These are phyloP conservation scores for Pontederia crassipes DNA, from an alignment of 176 grass and related monocot genomes.

Conservation along the genomic window DNA sequence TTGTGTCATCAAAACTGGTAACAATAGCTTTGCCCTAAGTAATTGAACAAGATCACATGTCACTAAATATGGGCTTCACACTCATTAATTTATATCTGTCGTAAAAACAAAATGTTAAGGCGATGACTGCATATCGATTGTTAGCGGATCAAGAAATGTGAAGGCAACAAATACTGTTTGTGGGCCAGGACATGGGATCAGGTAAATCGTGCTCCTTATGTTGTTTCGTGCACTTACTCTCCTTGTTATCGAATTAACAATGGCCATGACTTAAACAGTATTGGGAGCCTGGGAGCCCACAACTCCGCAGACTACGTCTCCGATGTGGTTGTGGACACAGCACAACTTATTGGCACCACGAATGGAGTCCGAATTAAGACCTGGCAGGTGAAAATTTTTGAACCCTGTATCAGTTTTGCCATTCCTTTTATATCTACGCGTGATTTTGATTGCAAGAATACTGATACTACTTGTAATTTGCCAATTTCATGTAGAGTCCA, in stretches of 20 bases:
- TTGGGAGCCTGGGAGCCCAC: slow-evolving; percentile 36
- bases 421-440: too few species aligned
- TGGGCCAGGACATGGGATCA: slow-evolving; percentile 45
- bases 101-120: slow-evolving; percentile 13
- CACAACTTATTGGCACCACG: slow-evolving; percentile 23
- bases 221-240: too few species aligned
- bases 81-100: not conserved
- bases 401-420: too few species aligned
- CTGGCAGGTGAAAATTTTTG: slow-evolving; percentile 20
- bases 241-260: too few species aligned
- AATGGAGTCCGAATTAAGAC: slow-evolving; percentile 73
- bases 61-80: too few species aligned
- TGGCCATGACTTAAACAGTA: slow-evolving; percentile 15
- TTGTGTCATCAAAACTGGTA: slow-evolving; percentile 35
- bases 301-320: slow-evolving; percentile 31
- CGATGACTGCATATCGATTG: slow-evolving; percentile 45
- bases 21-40: not conserved
- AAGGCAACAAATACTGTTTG: slow-evolving; percentile 20
- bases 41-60: not conserved
- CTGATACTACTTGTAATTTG: too few species aligned
- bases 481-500: too few species aligned
- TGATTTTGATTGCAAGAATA: too few species aligned
- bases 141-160: slow-evolving; percentile 21
- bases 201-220: slow-evolving; percentile 1
- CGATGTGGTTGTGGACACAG: slow-evolving; percentile 22